A percentile compares a stretch with the other conserved stretches of the same genome.
Conservation (phyloP, 768 basidiomycete genomes). For the Candolleomyces efflorescens region DNA sequence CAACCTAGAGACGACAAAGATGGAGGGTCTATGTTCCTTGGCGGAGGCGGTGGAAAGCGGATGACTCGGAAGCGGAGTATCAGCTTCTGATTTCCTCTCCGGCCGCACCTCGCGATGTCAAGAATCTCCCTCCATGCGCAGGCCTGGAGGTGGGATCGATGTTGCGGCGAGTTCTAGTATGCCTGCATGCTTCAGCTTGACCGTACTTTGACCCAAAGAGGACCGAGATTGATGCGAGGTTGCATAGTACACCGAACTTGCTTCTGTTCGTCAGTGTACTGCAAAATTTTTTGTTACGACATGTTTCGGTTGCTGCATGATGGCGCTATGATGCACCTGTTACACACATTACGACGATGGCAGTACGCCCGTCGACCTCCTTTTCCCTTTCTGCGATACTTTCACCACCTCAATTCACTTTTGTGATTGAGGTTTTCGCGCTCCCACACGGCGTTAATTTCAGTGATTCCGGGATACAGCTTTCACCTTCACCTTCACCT, state of each 20-base stretch:
- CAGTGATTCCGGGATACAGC: background rate
- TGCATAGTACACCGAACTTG: background rate
- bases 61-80: conserved; percentile 5
- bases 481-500: background rate
- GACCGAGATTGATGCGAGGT: conserved; percentile 3
- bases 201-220: background rate
- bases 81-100: conserved; percentile 5
- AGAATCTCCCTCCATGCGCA: background rate
- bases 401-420: background rate
- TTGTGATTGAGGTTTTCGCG: background rate
- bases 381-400: background rate
- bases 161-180: background rate
- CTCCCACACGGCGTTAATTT: conserved; percentile 1
- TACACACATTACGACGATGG: background rate
- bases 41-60: background rate
- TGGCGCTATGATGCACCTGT: background rate
- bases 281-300: background rate
- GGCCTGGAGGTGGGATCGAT: background rate
- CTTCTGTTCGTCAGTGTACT: background rate
- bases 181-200: background rate
- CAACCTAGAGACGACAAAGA: conserved; percentile 2
- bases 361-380: background rate
- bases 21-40: background rate
- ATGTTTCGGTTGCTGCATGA: background rate
- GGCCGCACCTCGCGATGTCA: background rate